Base-by-base conservation (phyloP, 176 grass and related monocot species). In the Cenchrus fungigraminus region DNA sequence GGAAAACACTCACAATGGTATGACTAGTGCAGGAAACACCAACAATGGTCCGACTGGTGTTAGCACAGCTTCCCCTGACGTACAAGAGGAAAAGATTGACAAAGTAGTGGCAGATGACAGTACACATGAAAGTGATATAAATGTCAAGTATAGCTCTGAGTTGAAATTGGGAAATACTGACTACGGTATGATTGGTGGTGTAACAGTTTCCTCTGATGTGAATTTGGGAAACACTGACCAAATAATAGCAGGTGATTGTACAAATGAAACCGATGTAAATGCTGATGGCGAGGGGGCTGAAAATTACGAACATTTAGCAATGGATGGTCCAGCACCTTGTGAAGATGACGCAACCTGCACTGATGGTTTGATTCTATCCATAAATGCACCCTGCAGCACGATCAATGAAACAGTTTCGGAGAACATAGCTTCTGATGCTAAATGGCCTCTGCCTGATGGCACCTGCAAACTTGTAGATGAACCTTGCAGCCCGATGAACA, bases 391-490 rank as follows among this genome's bases (percentile, higher is more conserved):
- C 37, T 71, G 80, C 13, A 58, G 63, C 1, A 46, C 17, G 20
- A 10, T 81, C 45, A 70, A 63, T 44, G 63, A 28, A 83, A 66
- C 50, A 34, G 20, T 45, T 75, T 20, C 9, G 2, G 70, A 61
- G 65, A 54, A 84, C 45, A n/a, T 12, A 13, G 12, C 45, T 81
- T 69, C 58, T 60, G 74, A 82, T n/a, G 61, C 44, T 19, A 53
- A 90, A 70, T 59, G 40, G 11, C 54, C 72, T 73, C 42, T 64
- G 46, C 57, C 17, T 42, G 84, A 77, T 83, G 55, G 47, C 75
- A 78, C 20, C 45, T 46, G 45, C 0, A 17, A 34, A 46, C 79
- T 31, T 55, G 4, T 75, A 22, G 78, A 85, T 62, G 12, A 31
- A 40, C 68, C 67, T 54, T 70, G 73, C 8, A 71, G 40, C 0